Base-by-base conservation (phyloP, 345 rosid species). In the Corchorus olitorius region DNA sequence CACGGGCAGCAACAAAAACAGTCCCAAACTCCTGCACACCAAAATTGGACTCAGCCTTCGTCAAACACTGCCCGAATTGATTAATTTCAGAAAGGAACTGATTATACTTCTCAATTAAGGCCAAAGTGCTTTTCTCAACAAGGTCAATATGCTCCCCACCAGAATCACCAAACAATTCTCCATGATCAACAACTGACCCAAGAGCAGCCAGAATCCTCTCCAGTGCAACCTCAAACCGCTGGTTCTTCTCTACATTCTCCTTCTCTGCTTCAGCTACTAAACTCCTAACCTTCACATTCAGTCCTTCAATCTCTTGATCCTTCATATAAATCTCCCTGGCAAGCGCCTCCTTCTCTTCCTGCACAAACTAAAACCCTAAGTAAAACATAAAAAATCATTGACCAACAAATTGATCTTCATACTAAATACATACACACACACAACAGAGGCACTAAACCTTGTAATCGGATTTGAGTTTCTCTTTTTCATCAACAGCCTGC, bases 171-270 rank as follows among this genome's bases (percentile, higher is more conserved):
- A 72, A 67, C 77, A 89, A 70, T 66, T 90, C 91, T 62, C 81
- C 94, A 62, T 83, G 88, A 78, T 84, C 85, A 79, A 91, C 88
- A 59, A 88, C 87, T 10, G 69, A 71, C 46, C 86, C 83, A 77
- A 93, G 90, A 68, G 88, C 83, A 79, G 83, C 79, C 81, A 87
- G 16, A 81, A 92, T 87, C 91, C 93, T 90, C 65, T 89, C 89
- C 0, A 89, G 76, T 74, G 83, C 89, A 78, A 54, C 78, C 79
- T 87, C 93, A 65, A 86, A 62, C 35, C 81, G 73, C 81, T 85
- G 88, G 13, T 73, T 78, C 55, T 65, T 80, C 74, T 77, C 83
- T 72, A 77, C 34, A 78, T 62, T 12, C 34, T 49, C 87, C 65
- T 79, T 70, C 19, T 60, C 66, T 12, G 64, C 41, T 22, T 52